Evolutionary conservation across 495 filamentous ascomycete genomes (phyloP), one percentile per base, ranked within the genome.

Genomic region (Penicillium arizonense): DNA sequence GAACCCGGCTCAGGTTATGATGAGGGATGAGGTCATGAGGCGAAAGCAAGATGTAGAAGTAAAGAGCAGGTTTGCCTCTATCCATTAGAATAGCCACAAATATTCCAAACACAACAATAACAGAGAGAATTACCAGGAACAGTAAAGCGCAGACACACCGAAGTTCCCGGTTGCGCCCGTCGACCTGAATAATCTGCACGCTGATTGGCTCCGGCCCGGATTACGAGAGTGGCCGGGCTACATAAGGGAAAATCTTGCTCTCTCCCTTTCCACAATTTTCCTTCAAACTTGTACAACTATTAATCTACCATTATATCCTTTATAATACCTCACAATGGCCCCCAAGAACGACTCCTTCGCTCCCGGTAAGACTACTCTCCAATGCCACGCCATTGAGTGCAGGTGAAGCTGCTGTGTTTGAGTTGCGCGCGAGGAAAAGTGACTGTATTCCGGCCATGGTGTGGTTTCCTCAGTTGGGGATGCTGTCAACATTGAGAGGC

Each of bases 221-320:
- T 75, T 67, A 73, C 72, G 72, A 71, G 70, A 69, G 59, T 44
- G 57, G 54, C 64, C 62, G 68, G 63, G 58, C 65, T 71, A 73
- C 65, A 71, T 72, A 72, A 69, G 59, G 52, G 59, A 63, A 71
- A 67, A 65, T 65, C 67, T 74, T 71, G 62, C 61, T 55, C 42
- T 63, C 52, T 51, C 58, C 63, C 52, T 51, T 57, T 45, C 53
- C 52, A 55, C 38, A 39, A 58, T 50, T 50, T 58, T 43, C 30
- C 47, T 44, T 51, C 44, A 24, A 61, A 56, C 57, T 63, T 68
- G 63, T 73, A 73, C 59, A 74, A 58, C 65, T 63, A 57, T 66
- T 56, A 59, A 59, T 56, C 44, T 49, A 46, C 61, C 68, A 47
- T 50, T 58, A 57, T 64, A 30, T 52, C 45, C 44, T 32, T 60